Evolutionary conservation across 345 rosid genomes (phyloP), one percentile per base, ranked within the genome.

Genomic region (Murraya paniculata): DNA sequence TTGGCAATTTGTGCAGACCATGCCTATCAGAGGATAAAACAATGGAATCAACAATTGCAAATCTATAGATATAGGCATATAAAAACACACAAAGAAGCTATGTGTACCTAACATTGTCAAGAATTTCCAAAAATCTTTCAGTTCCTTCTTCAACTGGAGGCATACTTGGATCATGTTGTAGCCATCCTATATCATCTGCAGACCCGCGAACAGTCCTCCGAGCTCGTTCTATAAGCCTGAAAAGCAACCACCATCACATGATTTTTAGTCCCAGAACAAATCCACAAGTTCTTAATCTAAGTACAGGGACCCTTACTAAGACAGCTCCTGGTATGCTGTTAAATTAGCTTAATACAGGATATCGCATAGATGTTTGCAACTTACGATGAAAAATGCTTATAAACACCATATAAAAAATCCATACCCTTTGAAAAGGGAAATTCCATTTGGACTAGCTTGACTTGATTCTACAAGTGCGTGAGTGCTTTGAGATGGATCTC

Each of bases 181-280:
- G 86, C 99, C 98, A 96, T 76, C 99, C 98, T 81, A 96, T 89
- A 85, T 96, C 99, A 82, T 92, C 94, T 58, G 97, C 98, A 7
- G 99, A 94, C 60, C 99, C 99, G 60, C 91, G 95, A 79, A 96
- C 97, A 50, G 98, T 96, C 85, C 91, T 92, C 77, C 94, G 84
- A 55, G 95, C 97, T 27, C 94, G 89, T 78, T 96, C 98, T 77
- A 96, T 79, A 77, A 96, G 97, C 81, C 99, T 96, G 86, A 75
- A 76, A 60, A 27, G n/a, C n/a, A n/a, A n/a, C n/a, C n/a, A n/a
- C 61, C 61, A 53, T 50, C 27, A 21, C 8, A 71, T 71, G 16
- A 53, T 53, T 70, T 21, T 55, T 16, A 22, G 27, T 55, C 62
- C 73, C 38, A 71, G 13, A 28, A 50, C 13, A 21, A 71, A 61